Percentiles rank a stretch among this genome's conserved stretches.
These are phyloP conservation scores for Cladophialophora chaetospira DNA, from an alignment of 2,329 filamentous ascomycete genomes.

Conservation along the genomic window DNA sequence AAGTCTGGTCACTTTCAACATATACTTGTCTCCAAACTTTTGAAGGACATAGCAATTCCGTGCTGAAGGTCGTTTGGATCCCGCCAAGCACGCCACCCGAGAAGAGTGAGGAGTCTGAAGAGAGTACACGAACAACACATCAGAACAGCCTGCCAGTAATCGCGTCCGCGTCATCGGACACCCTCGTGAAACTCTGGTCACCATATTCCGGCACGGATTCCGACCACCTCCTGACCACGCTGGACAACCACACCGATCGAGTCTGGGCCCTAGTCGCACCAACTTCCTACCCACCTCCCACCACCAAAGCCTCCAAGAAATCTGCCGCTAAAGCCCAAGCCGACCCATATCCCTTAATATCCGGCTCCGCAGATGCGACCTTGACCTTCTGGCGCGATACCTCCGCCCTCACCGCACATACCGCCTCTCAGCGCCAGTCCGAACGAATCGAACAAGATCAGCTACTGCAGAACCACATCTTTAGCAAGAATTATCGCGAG, in stretches of 20 bases:
- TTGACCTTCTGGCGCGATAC: constrained; percentile 97
- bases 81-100: constrained; percentile 46
- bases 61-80: constrained; percentile 91
- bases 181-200: constrained; percentile 95
- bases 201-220: constrained; percentile 54
- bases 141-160: constrained; percentile 46
- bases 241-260: constrained; percentile 95
- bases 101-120: constrained; percentile 33
- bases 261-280: constrained; percentile 84
- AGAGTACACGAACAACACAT: constrained; percentile 37
- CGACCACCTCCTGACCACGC: constrained; percentile 81
- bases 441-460: constrained; percentile 92
- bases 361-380: constrained; percentile 87
- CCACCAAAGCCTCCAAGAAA: constrained; percentile 39
- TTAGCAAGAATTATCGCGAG: constrained; percentile 83
- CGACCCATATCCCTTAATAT: constrained; percentile 70
- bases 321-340: constrained; percentile 32
- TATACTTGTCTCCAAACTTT: constrained; percentile 93
- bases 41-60: constrained; percentile 93
- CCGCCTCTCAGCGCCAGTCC: constrained; percentile 71
- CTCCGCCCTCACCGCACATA: constrained; percentile 74
- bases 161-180: constrained; percentile 87
- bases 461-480: constrained; percentile 88
- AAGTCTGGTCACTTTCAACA: constrained; percentile 89
- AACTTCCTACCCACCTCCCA: constrained; percentile 36